These are phyloP conservation scores for Botrytis galanthina DNA, from an alignment of 2,329 filamentous ascomycete species.

Conservation along the genomic window DNA sequence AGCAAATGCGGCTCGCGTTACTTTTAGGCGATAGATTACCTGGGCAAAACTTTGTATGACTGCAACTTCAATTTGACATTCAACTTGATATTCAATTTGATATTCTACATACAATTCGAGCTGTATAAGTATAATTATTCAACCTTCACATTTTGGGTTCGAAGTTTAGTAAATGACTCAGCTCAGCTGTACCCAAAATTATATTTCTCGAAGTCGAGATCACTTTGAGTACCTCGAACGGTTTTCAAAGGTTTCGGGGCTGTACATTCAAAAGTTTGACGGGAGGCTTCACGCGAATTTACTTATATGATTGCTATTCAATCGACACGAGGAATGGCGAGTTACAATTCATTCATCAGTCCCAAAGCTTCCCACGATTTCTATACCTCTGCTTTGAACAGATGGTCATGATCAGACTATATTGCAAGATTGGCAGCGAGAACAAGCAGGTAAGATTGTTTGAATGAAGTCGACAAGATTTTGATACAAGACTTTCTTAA, in stretches of 20 bases:
- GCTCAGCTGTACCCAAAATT: not conserved
- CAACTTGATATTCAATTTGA: not conserved
- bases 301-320: not conserved
- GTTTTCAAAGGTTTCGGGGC: not conserved
- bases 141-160: not conserved
- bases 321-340: not conserved
- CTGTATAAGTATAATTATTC: not conserved
- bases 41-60: not conserved
- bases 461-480: not conserved
- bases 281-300: not conserved
- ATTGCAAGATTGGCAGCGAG: not conserved
- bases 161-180: not conserved
- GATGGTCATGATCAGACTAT: not conserved
- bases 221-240: no score
- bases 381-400: not conserved
- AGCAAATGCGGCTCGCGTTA: slow-evolving; percentile 15
- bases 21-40: not conserved
- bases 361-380: not conserved
- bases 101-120: not conserved
- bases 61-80: not conserved
- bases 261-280: not conserved
- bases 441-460: not conserved
- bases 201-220: not conserved
- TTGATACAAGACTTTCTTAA: not conserved
- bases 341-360: not conserved